phyloP scores from a whole-genome alignment of 2,329 filamentous ascomycete species.

The Exophiala bonariae region DNA sequence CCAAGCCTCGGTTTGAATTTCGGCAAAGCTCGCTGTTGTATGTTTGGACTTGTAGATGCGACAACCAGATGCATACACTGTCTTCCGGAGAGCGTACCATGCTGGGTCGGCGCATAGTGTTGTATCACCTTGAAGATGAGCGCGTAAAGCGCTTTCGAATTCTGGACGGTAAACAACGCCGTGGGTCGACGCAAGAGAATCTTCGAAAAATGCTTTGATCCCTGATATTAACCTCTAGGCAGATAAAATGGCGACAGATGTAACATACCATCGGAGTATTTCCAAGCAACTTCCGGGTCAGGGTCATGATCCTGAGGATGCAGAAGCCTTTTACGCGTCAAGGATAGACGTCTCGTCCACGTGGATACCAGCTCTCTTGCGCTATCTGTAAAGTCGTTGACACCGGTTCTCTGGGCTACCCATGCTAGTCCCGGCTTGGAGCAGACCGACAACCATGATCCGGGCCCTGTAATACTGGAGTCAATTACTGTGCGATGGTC shows the following conservation, averaged over 20 bases:
- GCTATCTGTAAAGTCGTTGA: not conserved
- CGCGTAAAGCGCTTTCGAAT: conserved; percentile 1
- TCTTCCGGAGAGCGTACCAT: conserved; percentile 9
- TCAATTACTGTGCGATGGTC: no score
- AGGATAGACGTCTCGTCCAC: not conserved
- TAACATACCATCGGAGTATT: conserved; percentile 9
- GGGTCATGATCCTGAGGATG: not conserved
- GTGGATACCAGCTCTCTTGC: not conserved
- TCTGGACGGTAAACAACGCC: conserved; percentile 9
- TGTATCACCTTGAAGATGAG: not conserved
- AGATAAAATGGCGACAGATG: not conserved
- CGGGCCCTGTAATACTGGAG: no score
- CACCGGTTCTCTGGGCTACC: not conserved
- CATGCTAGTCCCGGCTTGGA: not conserved
- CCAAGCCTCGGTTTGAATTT: not conserved
- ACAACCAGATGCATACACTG: conserved; percentile 5
- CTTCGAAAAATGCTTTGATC: conserved; percentile 10
- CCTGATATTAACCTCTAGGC: not conserved
- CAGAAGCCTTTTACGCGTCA: not conserved
- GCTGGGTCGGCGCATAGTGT: not conserved
- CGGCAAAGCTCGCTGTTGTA: not conserved
- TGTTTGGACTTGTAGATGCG: not conserved
- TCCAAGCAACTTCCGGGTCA: conserved; percentile 1
- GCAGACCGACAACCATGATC: not conserved
- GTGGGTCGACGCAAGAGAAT: conserved; percentile 4